A percentile compares a stretch with the other conserved stretches of the same genome.
These are phyloP conservation scores for Aristolochia californica DNA, from an alignment of 164 flowering plant genomes.

Conservation along the genomic window DNA sequence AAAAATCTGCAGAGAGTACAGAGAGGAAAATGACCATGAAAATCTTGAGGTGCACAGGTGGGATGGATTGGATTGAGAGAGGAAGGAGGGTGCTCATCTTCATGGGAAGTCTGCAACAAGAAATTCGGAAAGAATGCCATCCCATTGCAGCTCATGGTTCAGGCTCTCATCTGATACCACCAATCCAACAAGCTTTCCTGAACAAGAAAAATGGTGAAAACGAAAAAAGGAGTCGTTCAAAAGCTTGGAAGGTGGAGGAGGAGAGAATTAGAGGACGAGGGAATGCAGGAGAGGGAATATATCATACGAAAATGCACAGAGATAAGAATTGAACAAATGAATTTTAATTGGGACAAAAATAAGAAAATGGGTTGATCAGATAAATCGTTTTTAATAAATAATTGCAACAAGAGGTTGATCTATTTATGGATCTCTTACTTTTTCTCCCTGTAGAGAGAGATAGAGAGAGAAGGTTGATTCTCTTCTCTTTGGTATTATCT, in stretches of 20 bases:
- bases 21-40: conserved; percentile 39
- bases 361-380: neutral
- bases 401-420: too few relatives aligned
- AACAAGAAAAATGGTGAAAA: conserved; percentile 10
- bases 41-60: conserved; percentile 65
- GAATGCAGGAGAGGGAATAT: conserved; percentile 10
- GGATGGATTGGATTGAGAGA: conserved; percentile 44
- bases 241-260: conserved; percentile 3
- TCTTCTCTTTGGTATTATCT: neutral
- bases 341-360: conserved; percentile 2
- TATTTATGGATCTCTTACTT: too few relatives aligned
- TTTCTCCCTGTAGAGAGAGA: neutral
- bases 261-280: conserved; percentile 8
- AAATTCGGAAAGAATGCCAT: conserved; percentile 89
- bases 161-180: conserved; percentile 6
- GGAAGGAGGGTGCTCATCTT: conserved; percentile 35
- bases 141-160: conserved; percentile 30
- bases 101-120: conserved; percentile 58
- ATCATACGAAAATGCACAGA: conserved; percentile 4
- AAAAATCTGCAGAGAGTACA: neutral
- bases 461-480: conserved; percentile 4
- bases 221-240: conserved; percentile 4
- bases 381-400: neutral
- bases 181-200: conserved; percentile 10
- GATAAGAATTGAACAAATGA: neutral